These are phyloP conservation scores for Rosa multiflora DNA, from an alignment of 306 rosid species.

Conservation along the genomic window DNA sequence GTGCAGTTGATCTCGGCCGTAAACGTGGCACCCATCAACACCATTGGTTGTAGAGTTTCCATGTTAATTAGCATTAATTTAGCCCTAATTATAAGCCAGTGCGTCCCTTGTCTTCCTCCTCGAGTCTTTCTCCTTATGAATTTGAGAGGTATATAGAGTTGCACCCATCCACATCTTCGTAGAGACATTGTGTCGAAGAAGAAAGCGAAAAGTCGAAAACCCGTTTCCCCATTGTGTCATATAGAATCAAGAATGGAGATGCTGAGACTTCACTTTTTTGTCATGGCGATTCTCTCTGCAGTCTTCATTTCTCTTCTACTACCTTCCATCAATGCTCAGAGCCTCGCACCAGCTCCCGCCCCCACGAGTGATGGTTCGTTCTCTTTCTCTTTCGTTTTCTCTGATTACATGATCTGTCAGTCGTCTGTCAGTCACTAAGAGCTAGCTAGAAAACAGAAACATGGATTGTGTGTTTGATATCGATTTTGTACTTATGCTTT, in stretches of 20 bases:
- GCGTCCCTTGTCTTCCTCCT: slow-evolving; percentile 22
- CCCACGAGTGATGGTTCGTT: slow-evolving; percentile 65
- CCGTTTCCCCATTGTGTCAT: background rate
- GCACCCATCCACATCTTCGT: slow-evolving; percentile 6
- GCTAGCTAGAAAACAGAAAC: background rate
- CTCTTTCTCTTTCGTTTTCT: background rate
- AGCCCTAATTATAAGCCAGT: slow-evolving; percentile 32
- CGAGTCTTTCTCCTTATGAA: slow-evolving; percentile 4
- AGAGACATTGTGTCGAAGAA: background rate
- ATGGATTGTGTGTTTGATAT: background rate
- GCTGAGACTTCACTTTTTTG: slow-evolving; percentile 41
- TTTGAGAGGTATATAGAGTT: background rate
- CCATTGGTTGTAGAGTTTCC: slow-evolving; percentile 4
- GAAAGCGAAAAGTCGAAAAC: background rate
- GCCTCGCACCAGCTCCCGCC: slow-evolving; percentile 62
- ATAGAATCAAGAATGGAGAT: slow-evolving; percentile 44
- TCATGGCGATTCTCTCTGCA: slow-evolving; percentile 32
- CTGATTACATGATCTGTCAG: background rate
- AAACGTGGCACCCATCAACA: slow-evolving; percentile 42
- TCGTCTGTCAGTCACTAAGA: background rate
- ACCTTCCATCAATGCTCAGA: slow-evolving; percentile 55
- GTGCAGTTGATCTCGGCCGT: slow-evolving; percentile 24
- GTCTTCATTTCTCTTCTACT: slow-evolving; percentile 37
- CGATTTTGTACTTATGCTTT: background rate
- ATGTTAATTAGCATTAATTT: background rate